A percentile compares a stretch with the other conserved stretches of the same genome.
Evolutionary conservation across 768 basidiomycete genomes (phyloP).

Genomic region (Termitomyces sp.): DNA sequence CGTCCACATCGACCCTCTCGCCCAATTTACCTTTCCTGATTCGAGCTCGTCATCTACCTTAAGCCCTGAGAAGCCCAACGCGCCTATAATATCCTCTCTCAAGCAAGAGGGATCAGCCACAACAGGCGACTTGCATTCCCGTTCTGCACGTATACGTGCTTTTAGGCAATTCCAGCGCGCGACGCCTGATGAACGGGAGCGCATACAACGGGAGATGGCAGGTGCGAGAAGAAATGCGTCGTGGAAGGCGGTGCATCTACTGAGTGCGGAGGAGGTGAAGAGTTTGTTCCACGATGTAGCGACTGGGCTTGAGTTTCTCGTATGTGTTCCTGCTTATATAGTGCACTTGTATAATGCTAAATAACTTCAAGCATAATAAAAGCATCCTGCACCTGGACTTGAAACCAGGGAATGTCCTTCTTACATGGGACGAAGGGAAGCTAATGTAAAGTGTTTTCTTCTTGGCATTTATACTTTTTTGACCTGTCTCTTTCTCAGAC

Average conservation of each 20-base stretch:
- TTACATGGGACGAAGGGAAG: conserved; percentile 86
- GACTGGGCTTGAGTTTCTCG: conserved; percentile 83
- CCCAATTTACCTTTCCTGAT: conserved; percentile 19
- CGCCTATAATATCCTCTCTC: conserved; percentile 5
- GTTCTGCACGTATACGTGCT: conserved; percentile 69
- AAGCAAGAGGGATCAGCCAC: conserved; percentile 1
- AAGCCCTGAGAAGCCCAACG: conserved; percentile 14
- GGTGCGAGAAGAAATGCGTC: conserved; percentile 23
- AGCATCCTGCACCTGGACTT: conserved; percentile 90
- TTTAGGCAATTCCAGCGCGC: conserved; percentile 68
- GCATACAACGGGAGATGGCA: conserved; percentile 48
- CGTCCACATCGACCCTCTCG: conserved; percentile 36
- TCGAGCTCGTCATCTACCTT: conserved; percentile 18
- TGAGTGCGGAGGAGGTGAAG: conserved; percentile 80
- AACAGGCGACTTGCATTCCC: conserved; percentile 38
- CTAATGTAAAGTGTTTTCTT: conserved; percentile 52
- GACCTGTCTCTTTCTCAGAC: conserved; percentile 37
- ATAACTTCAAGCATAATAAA: conserved; percentile 54
- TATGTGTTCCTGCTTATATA: conserved; percentile 26
- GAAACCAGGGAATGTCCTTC: conserved; percentile 89
- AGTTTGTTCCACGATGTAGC: conserved; percentile 81
- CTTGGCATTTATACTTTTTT: neutral
- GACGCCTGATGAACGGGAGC: conserved; percentile 56
- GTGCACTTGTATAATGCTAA: conserved; percentile 2
- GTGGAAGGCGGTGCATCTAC: conserved; percentile 75